Conservation (phyloP, 2,329 filamentous ascomycete species). For the Pseudopithomyces chartarum region DNA sequence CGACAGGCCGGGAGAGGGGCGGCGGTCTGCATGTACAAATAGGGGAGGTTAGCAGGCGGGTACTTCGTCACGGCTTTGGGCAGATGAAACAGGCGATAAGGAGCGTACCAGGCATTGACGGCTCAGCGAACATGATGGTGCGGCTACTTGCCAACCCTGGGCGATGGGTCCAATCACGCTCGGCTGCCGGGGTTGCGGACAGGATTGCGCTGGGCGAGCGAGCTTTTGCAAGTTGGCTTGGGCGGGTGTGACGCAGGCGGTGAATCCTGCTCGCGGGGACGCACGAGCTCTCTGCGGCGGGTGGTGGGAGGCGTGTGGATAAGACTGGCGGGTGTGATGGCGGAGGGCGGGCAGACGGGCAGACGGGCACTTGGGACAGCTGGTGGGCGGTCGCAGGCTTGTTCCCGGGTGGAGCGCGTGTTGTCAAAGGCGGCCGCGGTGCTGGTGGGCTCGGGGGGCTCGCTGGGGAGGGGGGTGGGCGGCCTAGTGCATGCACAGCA, state of each 20-base stretch:
- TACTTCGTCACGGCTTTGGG: conserved; percentile 37
- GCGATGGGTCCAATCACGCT: conserved; percentile 39
- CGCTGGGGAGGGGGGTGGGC: too few species aligned
- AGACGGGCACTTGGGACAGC: not conserved
- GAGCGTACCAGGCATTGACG: conserved; percentile 49
- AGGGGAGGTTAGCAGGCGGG: conserved; percentile 27
- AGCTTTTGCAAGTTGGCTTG: conserved; percentile 8
- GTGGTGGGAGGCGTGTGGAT: conserved; percentile 6
- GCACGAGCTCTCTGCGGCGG: not conserved
- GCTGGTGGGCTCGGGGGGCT: conserved; percentile 10
- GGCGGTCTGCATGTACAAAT: conserved; percentile 46
- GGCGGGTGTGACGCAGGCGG: conserved; percentile 26
- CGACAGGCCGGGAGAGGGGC: conserved; percentile 61
- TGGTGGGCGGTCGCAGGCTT: not conserved
- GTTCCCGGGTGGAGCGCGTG: conserved; percentile 14
- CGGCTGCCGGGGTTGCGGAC: conserved; percentile 26
- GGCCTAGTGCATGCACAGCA: conserved; percentile 22
- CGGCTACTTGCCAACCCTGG: conserved; percentile 37
- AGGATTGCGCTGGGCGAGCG: conserved; percentile 22
- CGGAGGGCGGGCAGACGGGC: conserved; percentile 14
- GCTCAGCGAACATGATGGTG: conserved; percentile 49
- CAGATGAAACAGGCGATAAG: conserved; percentile 43
- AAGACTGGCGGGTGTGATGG: conserved; percentile 30
- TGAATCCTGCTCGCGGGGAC: conserved; percentile 18
- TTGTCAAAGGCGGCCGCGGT: conserved; percentile 17